Conservation (phyloP, 768 basidiomycete species). For the Postia placenta region DNA sequence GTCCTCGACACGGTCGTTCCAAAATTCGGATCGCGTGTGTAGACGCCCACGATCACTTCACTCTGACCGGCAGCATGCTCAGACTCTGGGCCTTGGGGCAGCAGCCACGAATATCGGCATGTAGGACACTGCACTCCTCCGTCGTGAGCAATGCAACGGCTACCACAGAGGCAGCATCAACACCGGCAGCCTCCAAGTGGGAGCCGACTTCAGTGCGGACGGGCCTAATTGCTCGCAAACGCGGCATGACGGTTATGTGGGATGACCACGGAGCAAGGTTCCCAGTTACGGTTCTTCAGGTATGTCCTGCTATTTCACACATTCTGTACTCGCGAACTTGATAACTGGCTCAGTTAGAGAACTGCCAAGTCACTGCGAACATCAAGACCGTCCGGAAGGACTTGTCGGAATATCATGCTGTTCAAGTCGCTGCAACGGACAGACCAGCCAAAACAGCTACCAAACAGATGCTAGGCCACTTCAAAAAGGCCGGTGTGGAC, state of each 20-base stretch:
- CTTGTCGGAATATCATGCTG: constrained; percentile 78
- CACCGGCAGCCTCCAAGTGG: constrained; percentile 53
- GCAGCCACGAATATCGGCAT: constrained; percentile 29
- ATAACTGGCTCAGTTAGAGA: constrained; percentile 53
- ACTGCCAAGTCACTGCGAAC: constrained; percentile 86
- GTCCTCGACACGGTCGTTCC: neutral
- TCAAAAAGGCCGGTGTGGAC: constrained; percentile 70
- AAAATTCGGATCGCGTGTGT: constrained; percentile 7
- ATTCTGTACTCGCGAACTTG: constrained; percentile 10
- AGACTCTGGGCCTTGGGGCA: constrained; percentile 42
- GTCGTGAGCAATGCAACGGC: constrained; percentile 25
- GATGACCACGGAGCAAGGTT: constrained; percentile 81
- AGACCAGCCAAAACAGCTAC: constrained; percentile 65
- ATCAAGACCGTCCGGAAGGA: constrained; percentile 57
- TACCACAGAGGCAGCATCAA: constrained; percentile 24
- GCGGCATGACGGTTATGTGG: constrained; percentile 94
- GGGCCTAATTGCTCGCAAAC: constrained; percentile 89
- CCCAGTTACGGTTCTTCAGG: constrained; percentile 95
- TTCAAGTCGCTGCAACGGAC: constrained; percentile 87
- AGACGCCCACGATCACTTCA: constrained; percentile 4
- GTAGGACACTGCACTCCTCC: constrained; percentile 42
- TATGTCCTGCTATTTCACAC: constrained; percentile 26
- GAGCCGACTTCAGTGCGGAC: constrained; percentile 80
- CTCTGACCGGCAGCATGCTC: constrained; percentile 36
- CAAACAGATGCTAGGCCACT: constrained; percentile 83